These are phyloP conservation scores for Adansonia digitata DNA, from an alignment of 345 rosid species.

Conservation along the genomic window DNA sequence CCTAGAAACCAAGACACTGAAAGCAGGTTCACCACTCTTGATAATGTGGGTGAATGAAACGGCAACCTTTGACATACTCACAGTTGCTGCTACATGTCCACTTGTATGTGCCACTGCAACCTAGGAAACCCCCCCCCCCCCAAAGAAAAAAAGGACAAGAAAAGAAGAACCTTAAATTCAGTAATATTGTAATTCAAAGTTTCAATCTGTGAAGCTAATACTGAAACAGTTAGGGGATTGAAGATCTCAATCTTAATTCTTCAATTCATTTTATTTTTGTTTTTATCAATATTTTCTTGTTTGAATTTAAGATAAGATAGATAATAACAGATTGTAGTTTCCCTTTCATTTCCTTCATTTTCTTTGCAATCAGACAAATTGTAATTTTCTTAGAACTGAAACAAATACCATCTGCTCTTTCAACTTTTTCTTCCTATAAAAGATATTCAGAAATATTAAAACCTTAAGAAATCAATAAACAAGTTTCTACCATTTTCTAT, in stretches of 20 bases:
- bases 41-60: conserved; percentile 98
- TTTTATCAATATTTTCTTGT: neutral
- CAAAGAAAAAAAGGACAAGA: conserved; percentile 7
- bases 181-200: conserved; percentile 5
- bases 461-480: conserved; percentile 1
- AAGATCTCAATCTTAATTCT: neutral
- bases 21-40: conserved; percentile 99
- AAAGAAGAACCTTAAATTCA: conserved; percentile 12
- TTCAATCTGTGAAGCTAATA: neutral
- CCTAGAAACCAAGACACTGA: conserved; percentile 91
- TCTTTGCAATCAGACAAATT: conserved; percentile 48
- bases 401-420: neutral
- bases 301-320: neutral
- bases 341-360: conserved; percentile 17
- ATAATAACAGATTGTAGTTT: conserved; percentile 12
- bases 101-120: conserved; percentile 99
- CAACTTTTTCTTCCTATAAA: neutral
- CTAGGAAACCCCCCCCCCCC: too few species aligned
- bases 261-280: neutral
- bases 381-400: conserved; percentile 19
- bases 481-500: conserved; percentile 8
- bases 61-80: conserved; percentile 99
- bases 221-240: neutral
- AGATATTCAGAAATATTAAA: conserved; percentile 29
- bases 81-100: conserved; percentile 99